Evolutionary conservation across 345 rosid species (phyloP), one percentile per base, ranked within the genome.

Genomic region (Toxicodendron radicans): DNA sequence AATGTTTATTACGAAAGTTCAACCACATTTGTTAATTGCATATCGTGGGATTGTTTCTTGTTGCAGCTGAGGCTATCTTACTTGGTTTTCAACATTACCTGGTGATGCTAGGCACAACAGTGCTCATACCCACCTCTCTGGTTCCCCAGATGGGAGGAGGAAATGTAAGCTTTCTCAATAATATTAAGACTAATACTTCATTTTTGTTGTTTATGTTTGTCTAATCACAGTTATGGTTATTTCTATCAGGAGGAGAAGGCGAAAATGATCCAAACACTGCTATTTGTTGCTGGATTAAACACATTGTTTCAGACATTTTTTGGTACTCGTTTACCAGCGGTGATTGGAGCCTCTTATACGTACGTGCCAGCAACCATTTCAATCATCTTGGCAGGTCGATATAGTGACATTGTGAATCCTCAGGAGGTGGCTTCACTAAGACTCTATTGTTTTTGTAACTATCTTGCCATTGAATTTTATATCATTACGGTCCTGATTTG

Each of bases 141-240:
- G 97, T 93, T 79, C 92, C 97, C 61, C 97, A 93, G 74, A 95
- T 95, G 97, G 99, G 99, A 81, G 99, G 99, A 56, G 91, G 94
- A 85, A 87, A 89, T 65, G 99, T 95, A 83, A 83, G 87, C 56
- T 45, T 77, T 77, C 62, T 58, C 17, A 53, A 54, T 27, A 58
- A 32, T 59, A 32, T 58, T 56, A 63, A 9, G n/a, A 18, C 10
- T 23, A 70, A 11, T 24, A 14, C 11, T 58, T 78, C 43, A 43
- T 71, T 20, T 27, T 5, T 56, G 32, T 38, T n/a, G 48, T 74
- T 65, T 45, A 51, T 12, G n/a, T 56, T 13, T 2, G 13, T 20
- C 33, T 41, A 66, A 60, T 16, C 18, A 12, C 18, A 27, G 54
- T 30, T 23, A 23, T 17, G 43, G 24, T 63, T 46, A 33, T 18